Base-by-base conservation (phyloP, 2,329 filamentous ascomycete species). In the Aspergillus fijiensis region DNA sequence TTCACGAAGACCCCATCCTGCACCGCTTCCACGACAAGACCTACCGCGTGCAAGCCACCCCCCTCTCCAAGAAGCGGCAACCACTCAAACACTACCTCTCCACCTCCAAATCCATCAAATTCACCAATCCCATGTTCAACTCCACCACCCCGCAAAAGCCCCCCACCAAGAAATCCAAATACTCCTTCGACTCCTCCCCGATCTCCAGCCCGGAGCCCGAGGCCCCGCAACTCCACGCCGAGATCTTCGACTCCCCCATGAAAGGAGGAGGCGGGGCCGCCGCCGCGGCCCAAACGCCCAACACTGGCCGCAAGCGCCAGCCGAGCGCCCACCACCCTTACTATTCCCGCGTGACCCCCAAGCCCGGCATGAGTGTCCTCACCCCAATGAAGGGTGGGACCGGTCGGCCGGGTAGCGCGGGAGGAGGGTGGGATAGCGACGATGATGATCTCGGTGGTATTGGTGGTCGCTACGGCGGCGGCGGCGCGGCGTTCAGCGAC, bases 1-100 rank as follows among this genome's bases (percentile, higher is more conserved):
- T 16, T 16, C 39, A 45, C 16, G 72, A 75, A 71, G 92, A 97
- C 71, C 90, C 91, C 2, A 82, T 98, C 9, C 84, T 99, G 47
- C 94, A 98, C 74, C 90, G 90, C 60, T 83, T 98, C n/a, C 85
- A 96, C 5, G 93, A 98, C 80, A 97, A 96, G 77, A 97, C 90
- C 60, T 99, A 96, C 79, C 91, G 94, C 33, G 84, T 99, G 25
- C 91, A 96, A 76, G 92, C 94, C 5, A 99, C 95, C 10, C 95
- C 95, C 0, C 88, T 95, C 66, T 89, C 87, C 10, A 79, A 78
- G 47, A 78, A 80, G 14, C 39, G 39, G 6, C 39, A 45, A 19
- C 14, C 14, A 7, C 39, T 45, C 14, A 45, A 45, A 19, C 39
- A 45, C 39, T 45, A 45, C 39, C 39, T 45, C 39, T 45, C 39